Evolutionary conservation across 371 early-diverging fungal species (phyloP).

Genomic region (Dichotomocladium elegans): DNA sequence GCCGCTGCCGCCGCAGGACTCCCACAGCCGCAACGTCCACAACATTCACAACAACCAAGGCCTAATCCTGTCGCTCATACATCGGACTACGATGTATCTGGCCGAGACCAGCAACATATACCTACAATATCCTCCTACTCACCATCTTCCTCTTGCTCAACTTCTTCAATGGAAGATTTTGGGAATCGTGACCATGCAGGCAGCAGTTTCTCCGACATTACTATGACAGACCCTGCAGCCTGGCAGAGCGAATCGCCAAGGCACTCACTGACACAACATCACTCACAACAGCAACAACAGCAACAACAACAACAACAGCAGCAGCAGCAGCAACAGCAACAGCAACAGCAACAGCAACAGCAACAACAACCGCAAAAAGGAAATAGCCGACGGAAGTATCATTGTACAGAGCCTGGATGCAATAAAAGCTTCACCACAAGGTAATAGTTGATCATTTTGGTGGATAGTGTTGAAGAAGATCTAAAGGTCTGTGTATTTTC

Average conservation of each 20-base stretch:
- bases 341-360: not conserved
- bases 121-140: slow-evolving; percentile 4
- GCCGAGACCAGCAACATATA: not conserved
- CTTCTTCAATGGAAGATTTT: slow-evolving; percentile 4
- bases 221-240: no score
- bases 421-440: slow-evolving; percentile 51
- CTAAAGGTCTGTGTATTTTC: not conserved
- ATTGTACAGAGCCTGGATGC: slow-evolving; percentile 41
- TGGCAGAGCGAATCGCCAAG: not conserved
- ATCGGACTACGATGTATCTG: slow-evolving; percentile 1
- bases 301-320: not conserved
- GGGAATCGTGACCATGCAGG: not conserved
- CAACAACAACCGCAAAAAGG: slow-evolving; percentile 8
- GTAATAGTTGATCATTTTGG: no score
- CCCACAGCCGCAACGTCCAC: not conserved
- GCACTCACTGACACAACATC: not conserved
- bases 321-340: not conserved
- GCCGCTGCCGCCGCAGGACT: not conserved
- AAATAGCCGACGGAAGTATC: slow-evolving; percentile 32
- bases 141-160: slow-evolving; percentile 6
- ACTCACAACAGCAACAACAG: not conserved
- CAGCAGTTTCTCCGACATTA: not conserved
- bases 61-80: not conserved
- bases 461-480: not conserved
- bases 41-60: not conserved